Evolutionary conservation across 495 filamentous ascomycete species (phyloP).

Genomic region (Penicillium pancosmium): DNA sequence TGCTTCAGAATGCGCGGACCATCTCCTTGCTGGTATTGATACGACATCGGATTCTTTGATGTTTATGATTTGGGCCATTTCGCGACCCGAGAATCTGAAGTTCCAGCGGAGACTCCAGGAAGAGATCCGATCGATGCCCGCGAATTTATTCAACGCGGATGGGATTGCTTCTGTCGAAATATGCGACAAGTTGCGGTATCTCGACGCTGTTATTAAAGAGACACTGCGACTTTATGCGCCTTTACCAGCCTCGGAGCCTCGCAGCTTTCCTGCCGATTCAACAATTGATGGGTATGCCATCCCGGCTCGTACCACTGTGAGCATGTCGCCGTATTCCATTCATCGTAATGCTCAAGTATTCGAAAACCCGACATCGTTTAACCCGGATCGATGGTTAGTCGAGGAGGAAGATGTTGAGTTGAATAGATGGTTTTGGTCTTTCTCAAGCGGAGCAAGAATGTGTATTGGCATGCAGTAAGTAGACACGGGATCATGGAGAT

Average conservation of each 20-base stretch:
- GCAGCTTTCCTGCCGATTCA: slow-evolving; percentile 27
- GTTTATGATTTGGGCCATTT: slow-evolving; percentile 40
- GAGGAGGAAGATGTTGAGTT: slow-evolving; percentile 43
- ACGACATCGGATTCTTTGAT: slow-evolving; percentile 37
- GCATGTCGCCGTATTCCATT: slow-evolving; percentile 61
- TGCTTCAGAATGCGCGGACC: slow-evolving; percentile 19
- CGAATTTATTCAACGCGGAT: background rate
- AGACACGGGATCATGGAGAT: background rate
- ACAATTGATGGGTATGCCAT: slow-evolving; percentile 43
- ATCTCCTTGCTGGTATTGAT: slow-evolving; percentile 15
- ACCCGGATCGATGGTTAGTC: slow-evolving; percentile 59
- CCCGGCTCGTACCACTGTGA: slow-evolving; percentile 61
- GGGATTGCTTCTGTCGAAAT: slow-evolving; percentile 49
- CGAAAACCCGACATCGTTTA: slow-evolving; percentile 54
- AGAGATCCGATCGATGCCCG: slow-evolving; percentile 23
- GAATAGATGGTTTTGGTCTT: slow-evolving; percentile 73
- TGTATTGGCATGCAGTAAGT: slow-evolving; percentile 65
- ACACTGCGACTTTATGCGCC: slow-evolving; percentile 69
- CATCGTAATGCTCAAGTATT: slow-evolving; percentile 62
- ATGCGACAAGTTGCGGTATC: slow-evolving; percentile 62
- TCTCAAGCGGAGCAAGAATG: slow-evolving; percentile 76
- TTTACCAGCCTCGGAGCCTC: slow-evolving; percentile 68
- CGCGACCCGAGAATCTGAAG: slow-evolving; percentile 22
- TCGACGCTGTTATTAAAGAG: slow-evolving; percentile 72
- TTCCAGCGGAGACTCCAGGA: slow-evolving; percentile 29